Base-by-base conservation (phyloP, 106 monocot genomes). In the Platanthera guangdongensis region DNA sequence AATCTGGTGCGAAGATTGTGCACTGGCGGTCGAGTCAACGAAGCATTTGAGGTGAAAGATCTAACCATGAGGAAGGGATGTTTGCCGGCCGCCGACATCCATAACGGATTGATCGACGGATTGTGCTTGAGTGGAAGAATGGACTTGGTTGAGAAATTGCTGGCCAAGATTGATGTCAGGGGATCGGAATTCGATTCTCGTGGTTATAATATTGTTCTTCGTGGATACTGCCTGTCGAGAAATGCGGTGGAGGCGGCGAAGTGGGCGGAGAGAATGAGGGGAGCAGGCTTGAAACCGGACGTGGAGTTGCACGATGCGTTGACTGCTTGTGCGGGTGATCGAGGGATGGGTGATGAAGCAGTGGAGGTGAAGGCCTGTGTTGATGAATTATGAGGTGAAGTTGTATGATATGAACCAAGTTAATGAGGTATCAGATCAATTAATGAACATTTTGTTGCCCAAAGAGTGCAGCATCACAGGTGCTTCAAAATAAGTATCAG, bases 351-450 rank as follows among this genome's bases (percentile, higher is more conserved):
- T 78, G 70, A 68, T 28, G 70, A 70, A 54, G 69, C 14, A 53
- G 11, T 32, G 8, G 70, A 78, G 54, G 13, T 18, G 13, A 47
- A 70, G 54, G 50, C n/a, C 9, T 67, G 8, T 77, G 28, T 52
- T 76, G 77, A 45, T 77, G 46, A 50, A 67, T 64, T 64, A 77
- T 32, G 45, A 47, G 14, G 65, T 50, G 50, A 50, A 67, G 77
- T 47, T 84, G 65, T 86, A 82, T 5, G 86, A 89, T 72, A 86
- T 84, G 78, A 80, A 89, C 39, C 45, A 45, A 13, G 32, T 45
- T 5, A 68, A 68, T 63, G 62, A 63, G 62, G 21, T 63, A 3
- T 21, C 22, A 63, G 9, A 63, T 55, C n/a, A 55, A 55, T 5
- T 55, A 13, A 55, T 55, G 55, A 55, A n/a, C 14, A 55, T 4